phyloP scores from a whole-genome alignment of 768 basidiomycete genomes.

The Cystoderma amianthinum region DNA sequence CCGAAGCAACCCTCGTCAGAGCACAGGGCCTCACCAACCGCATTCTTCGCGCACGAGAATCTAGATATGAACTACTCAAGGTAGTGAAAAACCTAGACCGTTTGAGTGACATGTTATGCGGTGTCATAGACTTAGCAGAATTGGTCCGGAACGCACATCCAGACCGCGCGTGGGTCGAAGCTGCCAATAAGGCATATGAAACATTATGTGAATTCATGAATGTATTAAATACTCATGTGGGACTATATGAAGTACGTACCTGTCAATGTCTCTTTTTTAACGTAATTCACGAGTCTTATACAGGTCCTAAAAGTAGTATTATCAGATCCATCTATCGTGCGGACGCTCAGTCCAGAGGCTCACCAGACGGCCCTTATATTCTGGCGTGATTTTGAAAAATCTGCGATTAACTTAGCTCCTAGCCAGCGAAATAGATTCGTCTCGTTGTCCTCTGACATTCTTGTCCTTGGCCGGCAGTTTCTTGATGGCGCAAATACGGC shows the following conservation, averaged over 20 bases:
- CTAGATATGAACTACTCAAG: conserved; percentile 66
- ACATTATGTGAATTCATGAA: conserved; percentile 97
- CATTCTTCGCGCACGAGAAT: conserved; percentile 68
- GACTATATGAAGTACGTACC: conserved; percentile 77
- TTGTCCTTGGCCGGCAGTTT: conserved; percentile 83
- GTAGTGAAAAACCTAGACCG: conserved; percentile 96
- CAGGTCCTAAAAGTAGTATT: conserved; percentile 71
- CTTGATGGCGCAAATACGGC: conserved; percentile 58
- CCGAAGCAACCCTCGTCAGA: conserved; percentile 73
- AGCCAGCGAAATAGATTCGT: conserved; percentile 78
- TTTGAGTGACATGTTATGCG: conserved; percentile 92
- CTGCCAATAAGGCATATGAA: conserved; percentile 85
- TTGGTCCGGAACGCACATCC: conserved; percentile 92
- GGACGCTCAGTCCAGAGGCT: conserved; percentile 68
- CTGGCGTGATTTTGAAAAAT: conserved; percentile 96
- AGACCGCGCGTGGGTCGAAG: conserved; percentile 73
- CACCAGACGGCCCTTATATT: conserved; percentile 87
- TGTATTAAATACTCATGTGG: conserved; percentile 88
- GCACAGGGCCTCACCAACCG: conserved; percentile 81
- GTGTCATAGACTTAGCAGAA: conserved; percentile 95
- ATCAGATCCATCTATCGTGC: conserved; percentile 57
- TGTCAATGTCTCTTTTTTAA: conserved; percentile 6
- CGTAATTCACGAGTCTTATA: conserved; percentile 11
- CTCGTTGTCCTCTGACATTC: conserved; percentile 81
- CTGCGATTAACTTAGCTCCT: conserved; percentile 84